These are phyloP conservation scores for Aspergillus tamarii DNA, from an alignment of 2,329 filamentous ascomycete genomes.

Conservation along the genomic window DNA sequence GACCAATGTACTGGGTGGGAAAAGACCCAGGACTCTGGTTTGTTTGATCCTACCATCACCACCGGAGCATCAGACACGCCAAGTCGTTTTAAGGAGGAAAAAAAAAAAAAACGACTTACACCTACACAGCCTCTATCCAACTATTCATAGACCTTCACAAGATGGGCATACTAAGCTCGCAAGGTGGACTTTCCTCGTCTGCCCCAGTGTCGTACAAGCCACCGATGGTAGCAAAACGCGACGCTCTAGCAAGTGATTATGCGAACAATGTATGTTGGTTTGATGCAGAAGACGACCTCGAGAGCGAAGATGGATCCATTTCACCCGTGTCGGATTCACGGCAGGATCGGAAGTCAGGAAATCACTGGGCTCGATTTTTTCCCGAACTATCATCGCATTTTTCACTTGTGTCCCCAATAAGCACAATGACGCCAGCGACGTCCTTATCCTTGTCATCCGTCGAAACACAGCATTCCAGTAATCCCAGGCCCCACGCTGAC, in stretches of 20 bases:
- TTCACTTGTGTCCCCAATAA: slow-evolving; percentile 29
- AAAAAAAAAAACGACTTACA: background rate
- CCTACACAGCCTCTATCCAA: background rate
- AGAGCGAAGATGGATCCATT: slow-evolving; percentile 20
- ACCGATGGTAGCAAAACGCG: background rate
- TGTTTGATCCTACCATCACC: background rate
- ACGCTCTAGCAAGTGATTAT: background rate
- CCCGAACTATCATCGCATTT: slow-evolving; percentile 35
- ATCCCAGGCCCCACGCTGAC: slow-evolving; percentile 5
- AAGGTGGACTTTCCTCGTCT: slow-evolving; percentile 4
- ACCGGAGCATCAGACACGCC: background rate
- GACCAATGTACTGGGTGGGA: background rate
- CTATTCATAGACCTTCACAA: background rate
- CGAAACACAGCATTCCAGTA: background rate
- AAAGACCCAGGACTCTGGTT: background rate
- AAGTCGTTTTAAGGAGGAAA: background rate
- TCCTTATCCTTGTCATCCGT: slow-evolving; percentile 5
- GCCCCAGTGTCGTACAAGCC: background rate
- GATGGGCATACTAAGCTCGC: slow-evolving; percentile 5
- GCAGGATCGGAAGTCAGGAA: slow-evolving; percentile 21
- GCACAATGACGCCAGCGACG: slow-evolving; percentile 14
- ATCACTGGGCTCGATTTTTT: slow-evolving; percentile 32
- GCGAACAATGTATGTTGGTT: slow-evolving; percentile 7
- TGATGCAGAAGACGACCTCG: slow-evolving; percentile 8
- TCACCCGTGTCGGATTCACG: slow-evolving; percentile 29